A percentile compares a stretch with the other conserved stretches of the same genome.
Conservation (phyloP, 1,284 basidiomycete species). For the Erythrobasidium hasegawianum region DNA sequence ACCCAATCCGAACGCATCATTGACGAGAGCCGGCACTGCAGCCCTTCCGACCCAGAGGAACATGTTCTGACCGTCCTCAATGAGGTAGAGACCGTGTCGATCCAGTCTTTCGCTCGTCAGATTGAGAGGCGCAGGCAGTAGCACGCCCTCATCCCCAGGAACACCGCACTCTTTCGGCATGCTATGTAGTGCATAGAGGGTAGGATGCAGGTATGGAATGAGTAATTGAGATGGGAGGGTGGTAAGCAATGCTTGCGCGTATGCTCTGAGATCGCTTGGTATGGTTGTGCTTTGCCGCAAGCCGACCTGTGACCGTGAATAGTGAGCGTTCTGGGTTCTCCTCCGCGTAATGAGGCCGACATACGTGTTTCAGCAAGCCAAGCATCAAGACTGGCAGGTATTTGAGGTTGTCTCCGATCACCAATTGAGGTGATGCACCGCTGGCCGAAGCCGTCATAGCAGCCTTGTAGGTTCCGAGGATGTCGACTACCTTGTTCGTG, state of each 20-base stretch:
- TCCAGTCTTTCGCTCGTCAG: conserved; percentile 90
- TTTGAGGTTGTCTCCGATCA: conserved; percentile 87
- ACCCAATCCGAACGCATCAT: conserved; percentile 90
- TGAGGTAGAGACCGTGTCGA: conserved; percentile 90
- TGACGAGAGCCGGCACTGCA: conserved; percentile 86
- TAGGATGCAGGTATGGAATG: conserved; percentile 89
- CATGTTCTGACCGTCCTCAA: conserved; percentile 96
- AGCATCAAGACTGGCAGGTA: conserved; percentile 86
- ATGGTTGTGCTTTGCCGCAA: conserved; percentile 93
- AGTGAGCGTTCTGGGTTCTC: neutral
- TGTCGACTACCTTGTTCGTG: conserved; percentile 83
- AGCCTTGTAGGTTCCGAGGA: conserved; percentile 87
- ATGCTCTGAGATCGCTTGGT: conserved; percentile 90
- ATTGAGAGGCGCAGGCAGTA: conserved; percentile 81
- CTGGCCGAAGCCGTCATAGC: conserved; percentile 92
- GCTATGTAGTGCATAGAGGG: conserved; percentile 93
- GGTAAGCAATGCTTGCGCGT: conserved; percentile 87
- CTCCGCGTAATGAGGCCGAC: conserved; percentile 43
- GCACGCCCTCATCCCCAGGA: conserved; percentile 72
- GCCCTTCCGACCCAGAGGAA: conserved; percentile 98
- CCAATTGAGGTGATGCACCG: conserved; percentile 89
- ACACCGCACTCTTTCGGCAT: conserved; percentile 83
- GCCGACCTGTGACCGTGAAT: conserved; percentile 62
- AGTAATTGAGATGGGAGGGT: conserved; percentile 86
- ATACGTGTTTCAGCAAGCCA: conserved; percentile 87